These are phyloP conservation scores for Candida arabinofermentans DNA, from an alignment of 805 yeast species.

Conservation along the genomic window DNA sequence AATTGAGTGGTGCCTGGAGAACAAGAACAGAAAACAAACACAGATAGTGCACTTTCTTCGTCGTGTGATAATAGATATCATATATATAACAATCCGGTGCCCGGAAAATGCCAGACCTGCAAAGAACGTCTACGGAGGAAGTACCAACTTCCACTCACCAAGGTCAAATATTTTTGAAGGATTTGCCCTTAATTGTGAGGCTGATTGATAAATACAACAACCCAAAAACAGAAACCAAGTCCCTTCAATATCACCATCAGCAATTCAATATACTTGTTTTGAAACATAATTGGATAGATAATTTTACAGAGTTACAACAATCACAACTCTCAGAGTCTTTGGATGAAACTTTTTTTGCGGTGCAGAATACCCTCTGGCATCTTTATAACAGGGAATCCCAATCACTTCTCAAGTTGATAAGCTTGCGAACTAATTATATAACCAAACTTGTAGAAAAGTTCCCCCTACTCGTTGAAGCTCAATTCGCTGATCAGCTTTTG, in stretches of 20 bases:
- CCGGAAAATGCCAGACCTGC: no score
- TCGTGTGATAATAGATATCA: no score
- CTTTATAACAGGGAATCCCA: neutral
- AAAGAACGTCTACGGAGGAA: no score
- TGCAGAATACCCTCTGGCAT: neutral
- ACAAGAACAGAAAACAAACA: no score
- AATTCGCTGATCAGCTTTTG: neutral
- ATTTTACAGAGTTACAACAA: slow-evolving; percentile 1
- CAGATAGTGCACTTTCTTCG: no score
- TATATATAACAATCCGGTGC: no score
- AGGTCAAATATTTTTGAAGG: neutral
- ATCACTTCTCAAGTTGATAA: neutral
- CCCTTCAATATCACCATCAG: neutral
- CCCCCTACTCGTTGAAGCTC: neutral
- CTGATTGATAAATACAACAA: slow-evolving; percentile 1
- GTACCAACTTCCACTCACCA: slow-evolving; percentile 1
- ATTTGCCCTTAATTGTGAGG: neutral
- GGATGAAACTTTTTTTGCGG: neutral
- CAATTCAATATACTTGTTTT: neutral
- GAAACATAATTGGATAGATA: neutral
- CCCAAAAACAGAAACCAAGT: neutral
- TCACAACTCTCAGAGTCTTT: neutral
- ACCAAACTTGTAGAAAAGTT: neutral
- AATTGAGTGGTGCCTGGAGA: no score
- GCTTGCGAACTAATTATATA: neutral